Base-by-base conservation (phyloP, 257 asterid species). In the Apocynum venetum region DNA sequence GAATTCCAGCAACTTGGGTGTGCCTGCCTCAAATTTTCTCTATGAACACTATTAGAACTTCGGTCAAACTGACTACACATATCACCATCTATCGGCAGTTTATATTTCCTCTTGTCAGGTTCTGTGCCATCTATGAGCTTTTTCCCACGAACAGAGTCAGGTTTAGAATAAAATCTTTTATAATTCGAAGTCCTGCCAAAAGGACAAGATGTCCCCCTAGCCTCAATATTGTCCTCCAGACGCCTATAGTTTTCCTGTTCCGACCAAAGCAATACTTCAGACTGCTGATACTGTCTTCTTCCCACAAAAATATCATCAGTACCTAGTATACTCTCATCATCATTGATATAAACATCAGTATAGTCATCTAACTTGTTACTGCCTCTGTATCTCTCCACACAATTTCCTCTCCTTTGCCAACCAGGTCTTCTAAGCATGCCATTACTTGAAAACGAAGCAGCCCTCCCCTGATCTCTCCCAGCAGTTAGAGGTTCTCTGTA, bases 1-100 rank as follows among this genome's bases (percentile, higher is more conserved):
- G 92, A 83, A 76, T 83, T 86, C 83, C 77, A 73, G 80, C 72
- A 72, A 67, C 83, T 80, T 36, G 80, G 86, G 71, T 66, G 80
- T 65, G 69, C 79, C 76, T 65, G 86, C 65, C 72, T 65, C 74
- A 73, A 77, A 70, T 69, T 81, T 78, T 63, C 81, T 73, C 59
- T 82, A 82, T 57, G 79, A 77, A 77, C 43, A 72, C 78, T 35
- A 51, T 83, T 72, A 78, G 72, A 75, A 74, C 68, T 82, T 77
- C 76, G 82, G 76, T 57, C 83, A 76, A 80, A 82, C 73, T 82
- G 85, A 82, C 74, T 44, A 74, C 76, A 75, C 53, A 36, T 64
- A 43, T 73, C 76, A 60, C 78, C 75, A 71, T 79, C 85, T 76
- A 82, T 82, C 43, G 67, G 82, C 79, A 76, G 53, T 55, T 80